Evolutionary conservation across 2,329 filamentous ascomycete genomes (phyloP), one percentile per base, ranked within the genome.

Genomic region (Shiraia sp.): DNA sequence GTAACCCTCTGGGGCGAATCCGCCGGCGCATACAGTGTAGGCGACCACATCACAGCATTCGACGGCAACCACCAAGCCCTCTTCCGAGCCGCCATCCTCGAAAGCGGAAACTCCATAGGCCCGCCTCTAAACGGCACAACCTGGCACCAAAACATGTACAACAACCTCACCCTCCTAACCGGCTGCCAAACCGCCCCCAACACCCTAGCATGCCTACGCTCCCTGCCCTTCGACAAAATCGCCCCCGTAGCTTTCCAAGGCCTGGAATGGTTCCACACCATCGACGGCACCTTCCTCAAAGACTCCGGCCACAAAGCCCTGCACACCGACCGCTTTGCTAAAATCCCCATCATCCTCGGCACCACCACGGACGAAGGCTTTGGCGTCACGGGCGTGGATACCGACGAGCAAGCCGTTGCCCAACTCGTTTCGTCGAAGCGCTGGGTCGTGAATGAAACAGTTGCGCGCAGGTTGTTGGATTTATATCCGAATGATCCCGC

Each of bases 321-420:
- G 12, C 32, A 15, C 0, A 19, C 73, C 3, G 81, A 81, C 35
- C 74, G 75, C 7, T 86, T 87, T 49, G 77, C 84, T 38, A 76
- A 80, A 32, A 79, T 87, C 0, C 81, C 83, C 0, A 74, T 86
- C 22, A 72, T 88, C 2, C 69, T 79, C 16, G 84, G 85, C 2
- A 78, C 76, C 13, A 87, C 86, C 57, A 78, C 78, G 1, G 84
- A 87, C 51, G 85, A 88, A 59, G 85, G 82, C 0, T 79, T 79
- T 2, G 70, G 72, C 2, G 84, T 84, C 45, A 76, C 45, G 12
- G 71, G 72, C 1, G 74, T 76, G 2, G 67, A 59, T 10, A 78
- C 72, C 3, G 75, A 71, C 14, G 72, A 60, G 29, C 51, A 60
- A 36, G 62, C 63, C 8, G 39, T 61, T 7, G 47, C 59, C 13